phyloP scores from a whole-genome alignment of 2,329 filamentous ascomycete species.

The Sporothrix luriei region DNA sequence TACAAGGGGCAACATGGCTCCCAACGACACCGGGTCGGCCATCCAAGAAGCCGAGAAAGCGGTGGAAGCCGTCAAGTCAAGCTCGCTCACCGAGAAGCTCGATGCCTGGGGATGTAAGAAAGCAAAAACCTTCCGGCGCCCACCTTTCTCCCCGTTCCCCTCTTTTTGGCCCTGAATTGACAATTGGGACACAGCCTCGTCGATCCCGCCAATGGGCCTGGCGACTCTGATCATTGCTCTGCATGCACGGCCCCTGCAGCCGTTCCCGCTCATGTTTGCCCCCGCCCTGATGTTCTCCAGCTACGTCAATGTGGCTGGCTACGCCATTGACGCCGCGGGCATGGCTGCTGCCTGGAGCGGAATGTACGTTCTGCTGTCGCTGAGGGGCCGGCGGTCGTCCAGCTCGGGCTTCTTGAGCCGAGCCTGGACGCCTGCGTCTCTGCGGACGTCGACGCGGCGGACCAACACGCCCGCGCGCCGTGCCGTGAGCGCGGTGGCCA shows the following conservation, averaged over 20 bases:
- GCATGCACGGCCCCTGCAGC: slow-evolving; percentile 57
- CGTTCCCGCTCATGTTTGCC: slow-evolving; percentile 54
- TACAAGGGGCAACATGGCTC: not conserved
- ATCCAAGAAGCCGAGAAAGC: not conserved
- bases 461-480: slow-evolving; percentile 46
- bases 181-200: slow-evolving; percentile 51
- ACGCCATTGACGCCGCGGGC: slow-evolving; percentile 59
- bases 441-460: slow-evolving; percentile 47
- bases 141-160: not conserved
- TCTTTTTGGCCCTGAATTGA: not conserved
- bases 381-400: slow-evolving; percentile 48
- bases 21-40: not conserved
- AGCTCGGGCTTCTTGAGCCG: slow-evolving; percentile 30
- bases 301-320: slow-evolving; percentile 63
- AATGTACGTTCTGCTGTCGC: slow-evolving; percentile 59
- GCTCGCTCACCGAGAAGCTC: slow-evolving; percentile 34
- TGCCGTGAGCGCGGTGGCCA: slow-evolving; percentile 53
- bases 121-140: slow-evolving; percentile 10
- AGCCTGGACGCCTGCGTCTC: slow-evolving; percentile 39
- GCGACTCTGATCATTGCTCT: slow-evolving; percentile 60
- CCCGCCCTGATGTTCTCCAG: slow-evolving; percentile 58
- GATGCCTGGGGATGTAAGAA: slow-evolving; percentile 39
- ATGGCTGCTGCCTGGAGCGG: slow-evolving; percentile 60
- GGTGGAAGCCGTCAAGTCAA: slow-evolving; percentile 16
- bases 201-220: slow-evolving; percentile 58